Evolutionary conservation across 2,329 filamentous ascomycete genomes (phyloP), one percentile per base, ranked within the genome.

Genomic region (Colletotrichum lupini): DNA sequence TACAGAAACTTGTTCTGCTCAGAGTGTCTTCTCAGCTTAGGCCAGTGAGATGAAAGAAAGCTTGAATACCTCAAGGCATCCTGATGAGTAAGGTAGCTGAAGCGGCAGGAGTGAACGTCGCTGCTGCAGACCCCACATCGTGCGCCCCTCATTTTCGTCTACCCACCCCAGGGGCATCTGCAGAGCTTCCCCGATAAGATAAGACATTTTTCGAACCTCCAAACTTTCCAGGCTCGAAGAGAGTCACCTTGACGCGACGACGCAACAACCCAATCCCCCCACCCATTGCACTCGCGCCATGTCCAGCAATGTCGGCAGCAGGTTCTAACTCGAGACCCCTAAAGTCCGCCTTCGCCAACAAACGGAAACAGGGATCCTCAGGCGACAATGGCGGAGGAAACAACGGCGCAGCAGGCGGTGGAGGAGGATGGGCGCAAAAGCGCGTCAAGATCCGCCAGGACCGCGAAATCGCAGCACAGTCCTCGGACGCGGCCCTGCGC

Each of bases 391-490:
- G 68, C 46, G 66, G 69, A 16, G 37, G 42, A 19, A 49, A 56
- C n/a, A 60, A 60, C 49, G 63, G 79, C 74, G 59, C 30, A 57
- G 66, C 66, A 6, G 42, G 55, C n/a, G 53, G 49, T 1, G 69
- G 70, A 73, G 62, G 74, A 72, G 74, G 78, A 57, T 78, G 78
- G 67, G 79, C 76, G 71, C 77, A 62, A 73, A 88, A 88, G 76
- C 85, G 87, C 79, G 81, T 81, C 77, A 86, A 87, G 77, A 78
- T 87, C 37, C 79, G 84, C 66, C 82, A 87, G 60, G 84, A 86
- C 26, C 85, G 88, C 74, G 82, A 80, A 76, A 88, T 90, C 76
- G 85, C 86, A 52, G 82, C 85, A 22, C 88, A 90, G 77, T 82
- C 83, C 19, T 84, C 87, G 19, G 85, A 88, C 53, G 85, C 85